A percentile compares a stretch with the other conserved stretches of the same genome.
phyloP scores from a whole-genome alignment of 148 eudicot species.

The Chenopodium quinoa region DNA sequence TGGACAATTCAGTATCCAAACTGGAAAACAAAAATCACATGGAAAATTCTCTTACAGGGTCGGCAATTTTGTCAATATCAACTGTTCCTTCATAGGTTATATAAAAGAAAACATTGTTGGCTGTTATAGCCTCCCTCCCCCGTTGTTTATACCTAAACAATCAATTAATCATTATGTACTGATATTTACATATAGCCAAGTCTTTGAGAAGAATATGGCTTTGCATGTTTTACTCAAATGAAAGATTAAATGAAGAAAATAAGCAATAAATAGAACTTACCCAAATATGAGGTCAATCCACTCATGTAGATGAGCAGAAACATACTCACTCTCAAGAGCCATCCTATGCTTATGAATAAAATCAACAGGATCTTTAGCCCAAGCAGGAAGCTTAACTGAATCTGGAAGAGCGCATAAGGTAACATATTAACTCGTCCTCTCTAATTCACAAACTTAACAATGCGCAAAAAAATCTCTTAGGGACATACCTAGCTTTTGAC shows the following conservation, averaged over 20 bases:
- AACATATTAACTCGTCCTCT: conserved; percentile 4
- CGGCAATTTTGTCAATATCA: conserved; percentile 83
- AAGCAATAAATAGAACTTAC: conserved; percentile 34
- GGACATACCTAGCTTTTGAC: conserved; percentile 84
- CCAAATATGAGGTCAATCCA: conserved; percentile 99
- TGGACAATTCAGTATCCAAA: neutral
- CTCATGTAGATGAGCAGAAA: conserved; percentile 96
- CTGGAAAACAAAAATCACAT: conserved; percentile 12
- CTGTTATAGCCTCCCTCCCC: conserved; percentile 88
- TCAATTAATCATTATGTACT: conserved; percentile 15
- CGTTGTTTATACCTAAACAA: conserved; percentile 84
- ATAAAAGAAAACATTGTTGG: conserved; percentile 92
- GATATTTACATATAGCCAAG: neutral
- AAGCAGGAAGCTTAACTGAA: conserved; percentile 83
- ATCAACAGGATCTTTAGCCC: conserved; percentile 91
- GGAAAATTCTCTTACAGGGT: conserved; percentile 61
- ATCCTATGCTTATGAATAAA: conserved; percentile 87
- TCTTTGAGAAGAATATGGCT: neutral
- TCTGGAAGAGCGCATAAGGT: conserved; percentile 35
- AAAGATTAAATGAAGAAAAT: neutral
- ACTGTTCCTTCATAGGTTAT: conserved; percentile 91
- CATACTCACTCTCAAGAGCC: conserved; percentile 99
- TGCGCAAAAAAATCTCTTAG: conserved; percentile 7
- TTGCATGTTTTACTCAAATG: neutral
- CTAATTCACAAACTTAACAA: neutral